Evolutionary conservation across 139 green algal species (phyloP).

Genomic region (Nannochloris sp.): DNA sequence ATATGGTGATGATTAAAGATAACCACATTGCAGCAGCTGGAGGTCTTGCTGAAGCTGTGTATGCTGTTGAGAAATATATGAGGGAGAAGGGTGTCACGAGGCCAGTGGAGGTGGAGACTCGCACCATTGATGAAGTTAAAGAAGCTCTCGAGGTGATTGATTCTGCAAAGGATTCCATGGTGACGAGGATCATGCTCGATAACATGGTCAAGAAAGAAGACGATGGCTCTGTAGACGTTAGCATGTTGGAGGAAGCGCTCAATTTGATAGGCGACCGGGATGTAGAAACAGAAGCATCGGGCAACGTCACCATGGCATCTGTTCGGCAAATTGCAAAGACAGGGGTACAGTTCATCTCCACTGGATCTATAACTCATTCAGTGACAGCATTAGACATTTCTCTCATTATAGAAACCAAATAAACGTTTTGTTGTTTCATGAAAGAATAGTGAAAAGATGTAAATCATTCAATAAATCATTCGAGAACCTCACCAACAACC

Average conservation of each 20-base stretch:
- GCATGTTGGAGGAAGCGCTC: slow-evolving; percentile 55
- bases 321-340: slow-evolving; percentile 73
- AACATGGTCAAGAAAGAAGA: slow-evolving; percentile 80
- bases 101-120: slow-evolving; percentile 84
- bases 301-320: slow-evolving; percentile 87
- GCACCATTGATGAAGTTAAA: slow-evolving; percentile 80
- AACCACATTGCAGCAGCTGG: slow-evolving; percentile 97
- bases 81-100: slow-evolving; percentile 22
- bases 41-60: slow-evolving; percentile 62
- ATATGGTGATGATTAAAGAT: slow-evolving; percentile 99
- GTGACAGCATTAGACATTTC: slow-evolving; percentile 92
- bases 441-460: background rate
- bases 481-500: slow-evolving; percentile 66
- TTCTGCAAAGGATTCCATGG: slow-evolving; percentile 8
- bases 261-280: slow-evolving; percentile 26
- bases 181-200: slow-evolving; percentile 92
- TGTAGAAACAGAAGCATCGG: slow-evolving; percentile 87
- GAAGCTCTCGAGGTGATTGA: slow-evolving; percentile 56
- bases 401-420: slow-evolving; percentile 58
- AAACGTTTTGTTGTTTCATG: background rate
- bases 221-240: slow-evolving; percentile 65
- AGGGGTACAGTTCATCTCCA: slow-evolving; percentile 86
- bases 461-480: background rate
- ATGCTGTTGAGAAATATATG: slow-evolving; percentile 47
- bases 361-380: slow-evolving; percentile 87